These are phyloP conservation scores for Colletotrichum cereale DNA, from an alignment of 2,329 filamentous ascomycete species.

Conservation along the genomic window DNA sequence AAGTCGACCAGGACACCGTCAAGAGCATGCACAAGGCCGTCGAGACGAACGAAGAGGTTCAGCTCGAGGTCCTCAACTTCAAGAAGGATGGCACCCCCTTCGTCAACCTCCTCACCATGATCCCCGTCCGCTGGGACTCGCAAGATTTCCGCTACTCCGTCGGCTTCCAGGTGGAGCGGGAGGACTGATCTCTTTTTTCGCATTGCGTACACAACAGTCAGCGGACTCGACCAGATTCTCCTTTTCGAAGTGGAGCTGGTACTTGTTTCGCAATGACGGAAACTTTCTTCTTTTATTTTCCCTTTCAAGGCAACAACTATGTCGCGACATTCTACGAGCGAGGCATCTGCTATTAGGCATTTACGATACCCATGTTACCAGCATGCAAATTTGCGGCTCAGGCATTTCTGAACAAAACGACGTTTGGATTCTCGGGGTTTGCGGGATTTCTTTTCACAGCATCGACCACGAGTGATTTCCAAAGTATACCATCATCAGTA, in stretches of 20 bases:
- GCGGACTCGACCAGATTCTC: not conserved
- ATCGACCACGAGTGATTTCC: not conserved
- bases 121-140: slow-evolving; percentile 79
- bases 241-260: no score
- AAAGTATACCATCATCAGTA: not conserved
- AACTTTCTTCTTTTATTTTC: not conserved
- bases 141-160: slow-evolving; percentile 79
- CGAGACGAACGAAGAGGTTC: slow-evolving; percentile 59
- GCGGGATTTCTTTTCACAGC: not conserved
- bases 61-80: slow-evolving; percentile 78
- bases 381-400: slow-evolving; percentile 27
- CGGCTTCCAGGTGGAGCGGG: slow-evolving; percentile 82
- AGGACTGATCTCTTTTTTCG: slow-evolving; percentile 35
- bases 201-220: not conserved
- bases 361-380: slow-evolving; percentile 41
- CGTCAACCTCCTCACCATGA: slow-evolving; percentile 87
- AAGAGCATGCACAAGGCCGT: slow-evolving; percentile 64
- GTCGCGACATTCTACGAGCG: slow-evolving; percentile 20
- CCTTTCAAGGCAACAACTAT: not conserved
- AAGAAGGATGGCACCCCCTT: slow-evolving; percentile 84
- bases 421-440: not conserved
- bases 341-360: slow-evolving; percentile 43
- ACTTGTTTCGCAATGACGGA: not conserved
- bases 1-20: slow-evolving; percentile 75
- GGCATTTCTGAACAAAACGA: not conserved